Evolutionary conservation across 352 stramenopile species (phyloP), one percentile per base, ranked within the genome.

Genomic region (Peronosclerospora sorghi): DNA sequence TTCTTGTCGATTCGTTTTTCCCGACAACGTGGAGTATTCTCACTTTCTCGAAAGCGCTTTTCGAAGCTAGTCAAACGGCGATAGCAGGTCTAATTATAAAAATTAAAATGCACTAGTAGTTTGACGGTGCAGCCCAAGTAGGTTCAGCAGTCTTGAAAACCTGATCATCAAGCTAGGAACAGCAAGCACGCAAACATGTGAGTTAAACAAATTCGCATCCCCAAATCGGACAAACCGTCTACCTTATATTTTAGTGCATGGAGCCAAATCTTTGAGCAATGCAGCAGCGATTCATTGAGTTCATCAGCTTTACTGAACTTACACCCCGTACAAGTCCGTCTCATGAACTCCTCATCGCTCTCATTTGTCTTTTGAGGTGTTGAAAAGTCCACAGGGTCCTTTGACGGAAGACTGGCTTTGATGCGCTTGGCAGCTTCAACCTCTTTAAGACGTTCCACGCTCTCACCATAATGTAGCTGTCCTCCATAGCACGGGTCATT

Each of bases 401-500:
- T 67, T 0, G 58, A 49, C 13, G 55, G 49, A 8, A 68, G 54
- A 37, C 63, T 54, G 19, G 48, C 56, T 44, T 75, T 68, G 9
- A 14, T 51, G 14, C 46, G 54, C 35, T 72, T 73, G 1, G 73
- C 68, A 40, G 45, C 45, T 19, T 56, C 59, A 23, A 86, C 86
- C 40, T 71, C 63, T 12, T 69, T 48, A 0, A 56, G 27, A 1
- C 73, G 63, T 17, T 62, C 68, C 20, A 49, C 23, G 19, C 45
- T 83, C 39, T 86, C 88, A 19, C 75, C 86, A 71, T 79, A 97
- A 62, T 94, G 91, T 23, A 98, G 65, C 30, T 96, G 54, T 26
- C 95, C 95, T 42, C 95, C 95, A 59, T 98, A 98, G 65, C 94
- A 97, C 18, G 93, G 89, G 54, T 98, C 95, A 54, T 98, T 98